Evolutionary conservation across 306 rosid species (phyloP).

Genomic region (Oemleria cerasiformis): DNA sequence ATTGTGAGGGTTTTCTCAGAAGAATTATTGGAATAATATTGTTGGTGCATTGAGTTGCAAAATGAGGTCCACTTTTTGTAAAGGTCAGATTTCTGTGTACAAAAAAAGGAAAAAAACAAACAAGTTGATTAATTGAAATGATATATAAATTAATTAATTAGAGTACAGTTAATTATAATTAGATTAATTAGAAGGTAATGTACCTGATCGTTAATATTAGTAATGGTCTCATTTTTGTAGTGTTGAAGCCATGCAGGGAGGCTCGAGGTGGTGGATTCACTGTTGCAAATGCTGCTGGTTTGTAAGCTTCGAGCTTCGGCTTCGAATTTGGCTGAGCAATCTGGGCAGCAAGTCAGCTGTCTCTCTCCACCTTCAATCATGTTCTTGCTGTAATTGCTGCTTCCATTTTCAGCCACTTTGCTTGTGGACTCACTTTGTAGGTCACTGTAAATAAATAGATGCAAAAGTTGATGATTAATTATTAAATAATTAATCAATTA

Average conservation of each 20-base stretch:
- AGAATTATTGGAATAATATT: constrained; percentile 32
- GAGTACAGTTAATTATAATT: neutral
- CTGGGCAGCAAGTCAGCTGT: constrained; percentile 43
- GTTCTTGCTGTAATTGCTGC: constrained; percentile 36
- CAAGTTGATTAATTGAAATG: constrained; percentile 24
- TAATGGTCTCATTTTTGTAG: constrained; percentile 63
- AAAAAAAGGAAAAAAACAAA: constrained; percentile 23
- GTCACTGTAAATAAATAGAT: constrained; percentile 46
- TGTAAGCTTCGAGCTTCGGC: constrained; percentile 58
- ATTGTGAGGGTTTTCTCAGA: constrained; percentile 51
- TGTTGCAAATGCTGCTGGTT: constrained; percentile 42
- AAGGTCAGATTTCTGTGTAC: constrained; percentile 57
- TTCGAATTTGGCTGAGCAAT: constrained; percentile 54
- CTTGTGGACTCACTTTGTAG: constrained; percentile 41
- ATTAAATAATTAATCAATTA: neutral
- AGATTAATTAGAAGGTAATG: constrained; percentile 12
- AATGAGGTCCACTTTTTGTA: constrained; percentile 74
- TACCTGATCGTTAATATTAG: constrained; percentile 57
- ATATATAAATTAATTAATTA: too few species aligned
- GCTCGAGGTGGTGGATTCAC: constrained; percentile 58
- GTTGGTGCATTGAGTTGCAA: constrained; percentile 61
- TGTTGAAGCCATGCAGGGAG: constrained; percentile 99
- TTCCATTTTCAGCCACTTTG: constrained; percentile 49
- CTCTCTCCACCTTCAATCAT: constrained; percentile 34
- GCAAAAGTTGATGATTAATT: constrained; percentile 18